Percentiles rank a stretch among this genome's conserved stretches.
Evolutionary conservation across 1,139 yeast species (phyloP).

Genomic region (Candida mesenterica): DNA sequence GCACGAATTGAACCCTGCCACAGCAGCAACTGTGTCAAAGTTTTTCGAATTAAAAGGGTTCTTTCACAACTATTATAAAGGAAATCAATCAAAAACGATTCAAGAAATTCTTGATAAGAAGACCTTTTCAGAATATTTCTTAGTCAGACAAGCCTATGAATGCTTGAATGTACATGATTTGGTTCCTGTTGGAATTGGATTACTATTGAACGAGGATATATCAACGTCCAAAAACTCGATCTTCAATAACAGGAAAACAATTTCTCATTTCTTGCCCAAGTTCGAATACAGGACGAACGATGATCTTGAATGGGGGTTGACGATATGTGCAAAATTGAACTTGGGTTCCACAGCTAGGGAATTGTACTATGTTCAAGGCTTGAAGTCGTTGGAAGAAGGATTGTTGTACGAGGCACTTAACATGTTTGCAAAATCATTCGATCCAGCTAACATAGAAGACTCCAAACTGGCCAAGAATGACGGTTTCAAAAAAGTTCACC

Average conservation of each 20-base stretch:
- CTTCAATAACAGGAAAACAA: constrained; percentile 39
- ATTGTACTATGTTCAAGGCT: constrained; percentile 44
- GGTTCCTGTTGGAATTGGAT: constrained; percentile 68
- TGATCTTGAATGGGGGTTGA: constrained; percentile 78
- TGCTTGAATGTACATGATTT: constrained; percentile 50
- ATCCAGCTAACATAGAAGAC: constrained; percentile 26
- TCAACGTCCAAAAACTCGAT: constrained; percentile 21
- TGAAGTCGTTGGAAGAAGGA: constrained; percentile 40
- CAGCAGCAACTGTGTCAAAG: constrained; percentile 66
- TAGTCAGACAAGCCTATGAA: constrained; percentile 59
- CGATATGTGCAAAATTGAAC: constrained; percentile 47
- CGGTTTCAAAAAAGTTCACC: constrained; percentile 40
- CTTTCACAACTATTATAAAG: constrained; percentile 46
- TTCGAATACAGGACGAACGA: constrained; percentile 63
- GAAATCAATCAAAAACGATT: constrained; percentile 11
- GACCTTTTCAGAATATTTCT: constrained; percentile 58
- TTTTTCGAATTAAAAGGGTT: constrained; percentile 65
- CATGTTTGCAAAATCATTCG: constrained; percentile 67
- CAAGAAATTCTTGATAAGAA: constrained; percentile 21
- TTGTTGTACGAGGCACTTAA: constrained; percentile 64
- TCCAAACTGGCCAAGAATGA: constrained; percentile 18
- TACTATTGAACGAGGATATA: constrained; percentile 32
- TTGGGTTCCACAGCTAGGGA: constrained; percentile 54
- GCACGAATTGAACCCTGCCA: constrained; percentile 62
- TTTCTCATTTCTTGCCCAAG: constrained; percentile 60